Conservation (phyloP, 495 filamentous ascomycete genomes). For the Penicillium atrosanguineum region DNA sequence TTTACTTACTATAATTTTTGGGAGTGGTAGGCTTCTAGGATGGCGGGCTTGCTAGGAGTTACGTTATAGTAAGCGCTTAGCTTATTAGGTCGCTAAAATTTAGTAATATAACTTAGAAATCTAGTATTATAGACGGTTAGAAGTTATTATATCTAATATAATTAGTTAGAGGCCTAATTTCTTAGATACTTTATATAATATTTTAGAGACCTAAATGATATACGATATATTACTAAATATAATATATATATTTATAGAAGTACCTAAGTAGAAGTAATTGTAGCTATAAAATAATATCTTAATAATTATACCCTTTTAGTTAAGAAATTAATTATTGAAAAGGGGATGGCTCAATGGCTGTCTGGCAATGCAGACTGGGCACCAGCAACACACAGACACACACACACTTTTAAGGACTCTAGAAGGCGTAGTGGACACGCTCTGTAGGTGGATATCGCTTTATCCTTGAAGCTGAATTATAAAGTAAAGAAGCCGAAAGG, state of each 20-base stretch:
- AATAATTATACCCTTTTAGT: neutral
- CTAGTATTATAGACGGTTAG: neutral
- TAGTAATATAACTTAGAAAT: slow-evolving; percentile 3
- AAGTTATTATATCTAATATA: slow-evolving; percentile 1
- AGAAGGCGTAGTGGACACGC: no score
- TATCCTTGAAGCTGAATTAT: no score
- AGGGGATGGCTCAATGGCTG: no score
- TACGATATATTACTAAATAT: neutral
- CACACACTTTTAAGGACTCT: no score
- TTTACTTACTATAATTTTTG: no score
- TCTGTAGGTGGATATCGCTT: no score
- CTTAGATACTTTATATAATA: neutral
- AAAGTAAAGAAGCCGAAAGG: no score
- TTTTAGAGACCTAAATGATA: neutral
- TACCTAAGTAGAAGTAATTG: neutral
- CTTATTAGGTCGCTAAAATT: neutral
- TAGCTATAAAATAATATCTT: neutral
- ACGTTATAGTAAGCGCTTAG: slow-evolving; percentile 1
- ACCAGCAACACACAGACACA: no score
- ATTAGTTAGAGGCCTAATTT: neutral
- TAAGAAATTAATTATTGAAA: neutral
- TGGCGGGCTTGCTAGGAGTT: no score
- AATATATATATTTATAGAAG: no score
- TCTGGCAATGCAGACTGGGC: no score
- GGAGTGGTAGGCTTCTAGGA: no score